These are phyloP conservation scores for Nicotiana tomentosiformis DNA, from an alignment of 257 asterid species.

Conservation along the genomic window DNA sequence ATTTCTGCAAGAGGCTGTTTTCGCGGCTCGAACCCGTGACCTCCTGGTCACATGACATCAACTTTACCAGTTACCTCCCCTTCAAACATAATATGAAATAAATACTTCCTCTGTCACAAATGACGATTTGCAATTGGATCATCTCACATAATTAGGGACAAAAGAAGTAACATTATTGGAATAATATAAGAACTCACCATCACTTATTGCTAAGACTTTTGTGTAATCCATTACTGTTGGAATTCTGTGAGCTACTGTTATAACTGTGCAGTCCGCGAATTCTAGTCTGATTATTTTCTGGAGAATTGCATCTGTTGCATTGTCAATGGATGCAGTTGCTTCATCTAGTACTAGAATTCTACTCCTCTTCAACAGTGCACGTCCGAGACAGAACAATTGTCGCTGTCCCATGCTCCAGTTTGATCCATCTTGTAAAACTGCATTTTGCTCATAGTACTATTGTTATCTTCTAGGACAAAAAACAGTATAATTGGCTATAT, in stretches of 20 bases:
- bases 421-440: conserved; percentile 3
- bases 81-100: neutral
- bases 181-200: neutral
- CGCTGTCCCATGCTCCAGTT: conserved; percentile 11
- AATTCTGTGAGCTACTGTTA: conserved; percentile 16
- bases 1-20: too few species aligned
- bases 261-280: conserved; percentile 3
- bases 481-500: neutral
- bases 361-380: neutral
- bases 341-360: conserved; percentile 12
- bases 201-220: conserved; percentile 1
- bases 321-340: conserved; percentile 20
- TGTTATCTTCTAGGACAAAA: neutral
- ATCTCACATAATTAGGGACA: too few species aligned
- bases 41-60: too few species aligned
- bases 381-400: conserved; percentile 9
- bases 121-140: too few species aligned
- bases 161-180: too few species aligned
- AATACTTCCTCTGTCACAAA: neutral
- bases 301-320: conserved; percentile 8
- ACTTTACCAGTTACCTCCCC: too few species aligned
- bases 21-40: too few species aligned
- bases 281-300: conserved; percentile 4
- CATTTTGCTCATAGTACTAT: neutral
- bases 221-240: conserved; percentile 2